Conservation (phyloP, 2,329 filamentous ascomycete genomes). For the Fonsecaea multimorphosa region DNA sequence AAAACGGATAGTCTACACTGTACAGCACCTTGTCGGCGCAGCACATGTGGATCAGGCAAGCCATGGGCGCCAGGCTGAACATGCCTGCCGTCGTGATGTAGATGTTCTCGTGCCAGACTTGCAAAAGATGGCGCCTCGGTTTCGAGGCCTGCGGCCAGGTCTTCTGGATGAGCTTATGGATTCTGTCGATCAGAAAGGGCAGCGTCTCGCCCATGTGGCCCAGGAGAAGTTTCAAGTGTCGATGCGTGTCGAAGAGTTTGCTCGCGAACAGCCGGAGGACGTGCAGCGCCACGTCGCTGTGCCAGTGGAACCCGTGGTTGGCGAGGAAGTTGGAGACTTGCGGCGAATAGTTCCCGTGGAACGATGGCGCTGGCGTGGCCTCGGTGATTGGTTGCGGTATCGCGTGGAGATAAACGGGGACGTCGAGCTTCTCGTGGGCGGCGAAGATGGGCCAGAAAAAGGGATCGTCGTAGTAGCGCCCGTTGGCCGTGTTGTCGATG, state of each 20-base stretch:
- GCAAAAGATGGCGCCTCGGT: constrained; percentile 45
- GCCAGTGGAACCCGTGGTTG: constrained; percentile 42
- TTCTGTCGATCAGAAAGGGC: constrained; percentile 60
- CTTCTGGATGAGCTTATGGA: constrained; percentile 30
- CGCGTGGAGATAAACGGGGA: constrained; percentile 61
- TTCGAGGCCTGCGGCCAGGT: constrained; percentile 36
- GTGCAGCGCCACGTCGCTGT: constrained; percentile 47
- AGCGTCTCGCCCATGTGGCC: constrained; percentile 61
- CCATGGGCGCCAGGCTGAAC: constrained; percentile 58
- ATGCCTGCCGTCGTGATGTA: constrained; percentile 65
- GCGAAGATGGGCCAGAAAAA: constrained; percentile 54
- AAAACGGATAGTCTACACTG: constrained; percentile 65
- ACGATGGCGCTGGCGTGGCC: constrained; percentile 17
- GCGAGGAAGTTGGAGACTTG: constrained; percentile 29
- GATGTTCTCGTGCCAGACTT: constrained; percentile 63
- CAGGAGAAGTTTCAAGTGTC: constrained; percentile 61
- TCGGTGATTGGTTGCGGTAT: constrained; percentile 42
- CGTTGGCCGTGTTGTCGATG: constrained; percentile 48
- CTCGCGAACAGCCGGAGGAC: constrained; percentile 55
- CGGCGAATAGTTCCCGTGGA: constrained; percentile 31
- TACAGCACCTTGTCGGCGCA: constrained; percentile 60
- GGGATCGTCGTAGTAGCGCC: constrained; percentile 52
- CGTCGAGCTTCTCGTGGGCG: constrained; percentile 53
- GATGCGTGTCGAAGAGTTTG: constrained; percentile 62
- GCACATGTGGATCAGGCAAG: constrained; percentile 45